Base-by-base conservation (phyloP, 305 asterid genomes). In the Solanum chacoense region DNA sequence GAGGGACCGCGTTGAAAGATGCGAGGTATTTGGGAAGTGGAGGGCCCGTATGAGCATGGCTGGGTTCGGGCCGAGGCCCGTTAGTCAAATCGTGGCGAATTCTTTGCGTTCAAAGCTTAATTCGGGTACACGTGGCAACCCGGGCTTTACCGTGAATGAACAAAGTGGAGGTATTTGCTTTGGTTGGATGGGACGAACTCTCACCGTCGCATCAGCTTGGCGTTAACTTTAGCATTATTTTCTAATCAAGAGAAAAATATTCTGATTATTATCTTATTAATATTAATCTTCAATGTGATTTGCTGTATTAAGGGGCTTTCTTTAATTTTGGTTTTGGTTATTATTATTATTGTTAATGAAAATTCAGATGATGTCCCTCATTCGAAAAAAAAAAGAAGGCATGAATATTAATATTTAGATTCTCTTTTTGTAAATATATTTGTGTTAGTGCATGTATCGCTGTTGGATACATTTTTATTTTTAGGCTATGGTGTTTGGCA, bases 11-110 rank as follows among this genome's bases (percentile, higher is more conserved):
- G 98, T 97, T 12, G 99, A 96, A 88, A 93, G 99, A 67, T 95
- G 98, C 90, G 99, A 97, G 80, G 92, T 96, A 89, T 93, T 92
- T 22, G 99, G 98, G 32, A 97, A 97, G 92, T 96, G 99, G 99
- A 92, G 99, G 94, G 97, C 98, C 91, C 93, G 99, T 31, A 87
- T 97, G 93, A 67, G 95, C 28, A 95, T 97, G 99, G 98, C 99
- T 45, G 99, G 99, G 90, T 97, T 95, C 79, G 88, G 87, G 85
- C 89, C 88, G 8, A 90, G 90, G 72, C 88, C 92, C 24, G 86
- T 95, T 93, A 93, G 98, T 88, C 93, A 88, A 87, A 90, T 50
- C 93, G 90, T 87, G 1, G 92, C 94, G 2, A 94, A 95, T 16
- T 93, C 94, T 36, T 93, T 95, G 28, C 90, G 95, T 1, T 78